phyloP scores from a whole-genome alignment of 1,139 yeast genomes.

The Candida sanyaensis region DNA sequence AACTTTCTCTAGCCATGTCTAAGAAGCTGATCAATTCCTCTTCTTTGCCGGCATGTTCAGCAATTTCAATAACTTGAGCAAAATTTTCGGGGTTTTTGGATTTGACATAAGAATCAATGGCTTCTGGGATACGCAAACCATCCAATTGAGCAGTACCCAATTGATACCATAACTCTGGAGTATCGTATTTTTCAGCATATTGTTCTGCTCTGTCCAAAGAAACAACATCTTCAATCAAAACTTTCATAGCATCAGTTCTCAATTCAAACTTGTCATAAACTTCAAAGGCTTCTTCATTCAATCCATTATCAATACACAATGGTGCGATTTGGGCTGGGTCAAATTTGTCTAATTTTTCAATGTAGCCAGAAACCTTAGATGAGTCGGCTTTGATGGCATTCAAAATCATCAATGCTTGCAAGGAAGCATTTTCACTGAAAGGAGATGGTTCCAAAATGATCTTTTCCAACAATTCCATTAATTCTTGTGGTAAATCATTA shows the following conservation, averaged over 20 bases:
- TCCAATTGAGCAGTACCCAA: conserved; percentile 95
- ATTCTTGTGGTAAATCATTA: conserved; percentile 88
- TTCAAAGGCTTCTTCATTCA: conserved; percentile 93
- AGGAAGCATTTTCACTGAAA: conserved; percentile 89
- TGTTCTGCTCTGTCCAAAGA: conserved; percentile 93
- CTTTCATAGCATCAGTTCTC: conserved; percentile 80
- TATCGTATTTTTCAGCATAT: conserved; percentile 87
- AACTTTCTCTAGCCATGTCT: conserved; percentile 90
- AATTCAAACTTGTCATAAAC: conserved; percentile 85
- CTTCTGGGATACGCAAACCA: conserved; percentile 90
- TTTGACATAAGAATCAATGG: conserved; percentile 84
- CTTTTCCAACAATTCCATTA: conserved; percentile 92
- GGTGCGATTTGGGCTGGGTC: conserved; percentile 95
- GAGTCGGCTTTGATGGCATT: conserved; percentile 97
- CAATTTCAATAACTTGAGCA: conserved; percentile 89
- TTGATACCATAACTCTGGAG: conserved; percentile 90
- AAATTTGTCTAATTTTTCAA: conserved; percentile 87
- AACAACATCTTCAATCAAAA: conserved; percentile 88
- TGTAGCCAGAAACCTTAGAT: conserved; percentile 76
- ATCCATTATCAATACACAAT: conserved; percentile 83
- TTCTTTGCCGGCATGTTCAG: conserved; percentile 94
- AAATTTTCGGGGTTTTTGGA: conserved; percentile 91
- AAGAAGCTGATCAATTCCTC: conserved; percentile 88
- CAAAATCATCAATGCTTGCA: conserved; percentile 88
- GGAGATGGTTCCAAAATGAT: conserved; percentile 97